Percentiles rank a stretch among this genome's conserved stretches.
These are phyloP conservation scores for Mycena kentingensis DNA, from an alignment of 768 basidiomycete genomes.

Conservation along the genomic window DNA sequence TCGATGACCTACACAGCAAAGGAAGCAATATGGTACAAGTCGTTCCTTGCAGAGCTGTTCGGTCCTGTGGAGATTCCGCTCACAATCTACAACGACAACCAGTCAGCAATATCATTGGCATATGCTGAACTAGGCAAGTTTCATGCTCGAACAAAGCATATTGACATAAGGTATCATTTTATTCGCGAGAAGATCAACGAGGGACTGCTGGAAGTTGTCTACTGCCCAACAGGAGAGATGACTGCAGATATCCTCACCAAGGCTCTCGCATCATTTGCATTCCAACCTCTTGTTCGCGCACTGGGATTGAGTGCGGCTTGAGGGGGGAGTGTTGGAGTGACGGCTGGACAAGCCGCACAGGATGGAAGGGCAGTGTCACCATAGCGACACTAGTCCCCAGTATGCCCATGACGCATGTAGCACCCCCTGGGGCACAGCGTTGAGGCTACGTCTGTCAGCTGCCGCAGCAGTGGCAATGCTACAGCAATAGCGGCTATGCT, in stretches of 20 bases:
- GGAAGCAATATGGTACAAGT: slow-evolving; percentile 24
- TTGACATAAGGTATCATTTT: slow-evolving; percentile 35
- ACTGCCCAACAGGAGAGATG: slow-evolving; percentile 32
- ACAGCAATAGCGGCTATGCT: too few relatives aligned
- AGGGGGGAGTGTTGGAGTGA: slow-evolving; percentile 26
- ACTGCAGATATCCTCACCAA: slow-evolving; percentile 44
- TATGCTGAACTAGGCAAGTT: slow-evolving; percentile 26
- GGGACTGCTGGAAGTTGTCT: slow-evolving; percentile 25
- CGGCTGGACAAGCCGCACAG: too few relatives aligned
- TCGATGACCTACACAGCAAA: slow-evolving; percentile 25
- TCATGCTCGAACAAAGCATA: slow-evolving; percentile 36
- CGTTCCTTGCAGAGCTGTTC: slow-evolving; percentile 11
- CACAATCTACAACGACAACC: slow-evolving; percentile 28
- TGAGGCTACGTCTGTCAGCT: too few relatives aligned
- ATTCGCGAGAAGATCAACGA: slow-evolving; percentile 32
- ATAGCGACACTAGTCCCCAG: too few relatives aligned
- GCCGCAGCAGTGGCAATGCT: too few relatives aligned
- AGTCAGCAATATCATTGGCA: slow-evolving; percentile 26
- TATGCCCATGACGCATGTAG: too few relatives aligned
- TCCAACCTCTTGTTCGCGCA: slow-evolving; percentile 9
- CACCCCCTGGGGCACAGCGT: too few relatives aligned
- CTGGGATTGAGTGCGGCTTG: slow-evolving; percentile 22
- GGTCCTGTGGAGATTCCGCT: not conserved
- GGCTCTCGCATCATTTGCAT: slow-evolving; percentile 22
- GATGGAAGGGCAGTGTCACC: too few relatives aligned